Evolutionary conservation across 495 filamentous ascomycete genomes (phyloP), one percentile per base, ranked within the genome.

Genomic region (Aspergillus campestris): DNA sequence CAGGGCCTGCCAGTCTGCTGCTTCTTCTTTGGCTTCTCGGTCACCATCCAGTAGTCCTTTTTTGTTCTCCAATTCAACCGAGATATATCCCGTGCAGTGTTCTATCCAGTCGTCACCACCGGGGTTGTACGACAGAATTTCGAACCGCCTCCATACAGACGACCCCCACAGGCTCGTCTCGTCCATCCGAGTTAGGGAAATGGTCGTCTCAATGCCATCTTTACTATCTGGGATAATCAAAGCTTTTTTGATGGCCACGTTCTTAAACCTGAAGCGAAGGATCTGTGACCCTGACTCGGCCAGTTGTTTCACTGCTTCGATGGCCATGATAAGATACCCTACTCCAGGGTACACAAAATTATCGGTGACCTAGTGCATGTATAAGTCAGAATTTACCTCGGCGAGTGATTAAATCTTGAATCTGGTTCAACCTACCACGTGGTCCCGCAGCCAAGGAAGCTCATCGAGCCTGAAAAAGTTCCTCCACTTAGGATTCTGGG

Each of bases 391-490:
- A 5, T 2, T 10, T 1, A 11, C 3, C 14, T 57, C 27, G 53
- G 47, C 3, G 36, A 24, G 8, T 12, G 24, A 29, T 8, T 15
- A 9, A 1, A 10, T 15, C 3, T 7, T 15, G 11, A 1, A 10
- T 15, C 3, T 7, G 5, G 10, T 27, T 13, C 1, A 8, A 37
- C 57, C 40, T 42, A 60, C 55, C 28, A 58, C 45, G 44, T 74
- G 69, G 29, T 73, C 61, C 8, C 42, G 44, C 0, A 74, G 24
- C 71, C 71, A 74, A 6, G 72, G 72, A 3, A 66, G 48, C 13
- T 71, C 66, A 7, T 59, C 44, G n/a, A 67, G 39, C n/a, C 60
- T 45, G 3, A 76, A 31, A 34, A 67, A 59, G 36, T 68, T 56
- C 28, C 70, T 52, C 70, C 71, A 77, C 18, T 51, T 53, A 0